Percentiles rank a stretch among this genome's conserved stretches.
These are phyloP conservation scores for Helicostylum pulchrum DNA, from an alignment of 192 early-diverging fungal genomes.

Conservation along the genomic window DNA sequence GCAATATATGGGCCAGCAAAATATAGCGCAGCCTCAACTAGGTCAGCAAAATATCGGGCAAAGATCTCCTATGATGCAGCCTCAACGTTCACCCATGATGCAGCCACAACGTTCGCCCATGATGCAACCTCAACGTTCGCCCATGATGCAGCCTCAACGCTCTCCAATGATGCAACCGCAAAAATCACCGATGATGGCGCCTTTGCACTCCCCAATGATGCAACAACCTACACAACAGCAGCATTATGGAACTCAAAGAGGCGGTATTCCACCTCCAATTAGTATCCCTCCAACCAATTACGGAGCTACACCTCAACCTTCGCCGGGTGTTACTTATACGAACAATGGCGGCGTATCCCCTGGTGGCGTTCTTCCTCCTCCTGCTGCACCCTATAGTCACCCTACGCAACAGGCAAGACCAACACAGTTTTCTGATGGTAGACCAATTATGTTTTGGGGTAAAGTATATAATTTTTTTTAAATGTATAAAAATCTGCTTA, in stretches of 20 bases:
- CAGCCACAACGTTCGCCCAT: constrained; percentile 9
- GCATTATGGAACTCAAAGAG: neutral
- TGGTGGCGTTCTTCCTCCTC: neutral
- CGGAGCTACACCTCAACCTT: too few species aligned
- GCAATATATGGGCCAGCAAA: constrained; percentile 3
- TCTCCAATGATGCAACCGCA: neutral
- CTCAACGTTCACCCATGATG: neutral
- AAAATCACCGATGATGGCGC: too few species aligned
- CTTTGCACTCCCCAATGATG: neutral
- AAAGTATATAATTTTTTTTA: neutral
- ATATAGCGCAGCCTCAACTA: neutral
- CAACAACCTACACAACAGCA: neutral
- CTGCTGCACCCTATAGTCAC: neutral
- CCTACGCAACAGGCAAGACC: neutral
- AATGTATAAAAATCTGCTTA: neutral
- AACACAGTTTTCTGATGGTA: neutral
- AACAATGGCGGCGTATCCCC: neutral
- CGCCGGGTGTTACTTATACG: too few species aligned
- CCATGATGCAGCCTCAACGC: constrained; percentile 5
- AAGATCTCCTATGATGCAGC: constrained; percentile 4
- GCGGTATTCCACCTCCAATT: neutral
- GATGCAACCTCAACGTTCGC: constrained; percentile 3
- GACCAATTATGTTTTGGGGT: constrained; percentile 11
- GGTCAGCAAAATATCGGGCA: neutral
- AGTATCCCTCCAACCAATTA: too few species aligned